Percentiles rank a stretch among this genome's conserved stretches.
phyloP scores from a whole-genome alignment of 352 stramenopile genomes.

The Phytophthora megakarya region DNA sequence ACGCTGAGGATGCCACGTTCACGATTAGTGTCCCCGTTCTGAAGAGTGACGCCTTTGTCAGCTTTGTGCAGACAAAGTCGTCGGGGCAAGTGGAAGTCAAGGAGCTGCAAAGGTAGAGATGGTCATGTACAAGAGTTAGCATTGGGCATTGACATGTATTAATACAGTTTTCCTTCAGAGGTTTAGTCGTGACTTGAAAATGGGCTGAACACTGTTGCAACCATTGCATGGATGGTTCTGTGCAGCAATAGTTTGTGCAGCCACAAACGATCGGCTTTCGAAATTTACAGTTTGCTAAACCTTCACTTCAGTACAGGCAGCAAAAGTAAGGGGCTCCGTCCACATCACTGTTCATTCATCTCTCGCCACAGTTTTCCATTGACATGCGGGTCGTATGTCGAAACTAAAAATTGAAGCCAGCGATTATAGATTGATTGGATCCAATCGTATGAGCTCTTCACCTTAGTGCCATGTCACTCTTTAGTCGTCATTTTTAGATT shows the following conservation, averaged over 20 bases:
- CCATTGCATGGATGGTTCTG: too few relatives aligned
- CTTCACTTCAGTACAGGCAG: too few relatives aligned
- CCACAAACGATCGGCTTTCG: too few relatives aligned
- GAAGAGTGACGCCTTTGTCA: constrained; percentile 34
- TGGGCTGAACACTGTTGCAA: too few relatives aligned
- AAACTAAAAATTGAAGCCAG: background rate
- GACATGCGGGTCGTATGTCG: background rate
- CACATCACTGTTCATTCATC: too few relatives aligned
- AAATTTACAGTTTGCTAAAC: too few relatives aligned
- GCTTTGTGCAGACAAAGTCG: constrained; percentile 54
- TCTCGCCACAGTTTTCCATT: too few relatives aligned
- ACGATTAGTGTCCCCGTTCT: constrained; percentile 45
- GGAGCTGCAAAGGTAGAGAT: constrained; percentile 4
- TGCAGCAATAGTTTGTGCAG: too few relatives aligned
- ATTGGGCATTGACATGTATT: constrained; percentile 4
- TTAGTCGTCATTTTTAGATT: constrained; percentile 16
- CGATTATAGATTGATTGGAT: background rate
- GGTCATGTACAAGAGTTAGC: constrained; percentile 4
- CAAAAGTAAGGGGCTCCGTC: too few relatives aligned
- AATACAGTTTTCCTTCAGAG: too few relatives aligned
- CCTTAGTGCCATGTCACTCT: constrained; percentile 1
- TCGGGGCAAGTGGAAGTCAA: constrained; percentile 43
- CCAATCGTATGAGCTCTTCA: background rate
- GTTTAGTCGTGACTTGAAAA: too few relatives aligned
- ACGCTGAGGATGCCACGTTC: constrained; percentile 41